phyloP scores from a whole-genome alignment of 1,284 basidiomycete species.

The Chalciporus sp. region DNA sequence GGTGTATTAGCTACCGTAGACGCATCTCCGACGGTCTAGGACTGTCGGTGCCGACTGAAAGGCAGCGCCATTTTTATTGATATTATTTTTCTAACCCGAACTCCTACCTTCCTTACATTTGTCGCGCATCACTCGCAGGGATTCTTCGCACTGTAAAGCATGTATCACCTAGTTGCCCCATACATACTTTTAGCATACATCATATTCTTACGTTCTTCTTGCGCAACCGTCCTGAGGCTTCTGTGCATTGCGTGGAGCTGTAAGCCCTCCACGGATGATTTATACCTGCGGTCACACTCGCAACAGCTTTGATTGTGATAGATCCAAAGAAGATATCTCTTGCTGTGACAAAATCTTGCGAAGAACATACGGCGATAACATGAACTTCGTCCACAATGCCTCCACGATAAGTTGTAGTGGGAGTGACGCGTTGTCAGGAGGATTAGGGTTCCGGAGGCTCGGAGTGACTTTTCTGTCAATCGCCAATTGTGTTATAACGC shows the following conservation, averaged over 20 bases:
- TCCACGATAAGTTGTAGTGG: too few relatives aligned
- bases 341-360: too few relatives aligned
- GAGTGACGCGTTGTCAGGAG: too few relatives aligned
- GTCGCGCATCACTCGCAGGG: not conserved
- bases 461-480: too few relatives aligned
- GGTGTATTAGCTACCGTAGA: constrained; percentile 44
- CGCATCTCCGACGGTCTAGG: not conserved
- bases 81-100: not conserved
- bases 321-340: too few relatives aligned
- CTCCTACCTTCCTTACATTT: constrained; percentile 5
- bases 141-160: constrained; percentile 6
- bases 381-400: too few relatives aligned
- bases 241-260: not conserved
- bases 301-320: too few relatives aligned
- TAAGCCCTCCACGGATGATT: not conserved
- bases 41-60: not conserved
- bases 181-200: not conserved
- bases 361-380: too few relatives aligned
- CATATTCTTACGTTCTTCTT: not conserved
- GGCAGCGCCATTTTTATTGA: not conserved
- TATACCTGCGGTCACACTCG: too few relatives aligned
- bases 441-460: too few relatives aligned
- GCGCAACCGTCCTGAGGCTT: not conserved
- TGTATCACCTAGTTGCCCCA: not conserved
- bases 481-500: too few relatives aligned